A percentile compares a stretch with the other conserved stretches of the same genome.
Evolutionary conservation across 352 stramenopile species (phyloP).

Genomic region (Pythium chondricola): DNA sequence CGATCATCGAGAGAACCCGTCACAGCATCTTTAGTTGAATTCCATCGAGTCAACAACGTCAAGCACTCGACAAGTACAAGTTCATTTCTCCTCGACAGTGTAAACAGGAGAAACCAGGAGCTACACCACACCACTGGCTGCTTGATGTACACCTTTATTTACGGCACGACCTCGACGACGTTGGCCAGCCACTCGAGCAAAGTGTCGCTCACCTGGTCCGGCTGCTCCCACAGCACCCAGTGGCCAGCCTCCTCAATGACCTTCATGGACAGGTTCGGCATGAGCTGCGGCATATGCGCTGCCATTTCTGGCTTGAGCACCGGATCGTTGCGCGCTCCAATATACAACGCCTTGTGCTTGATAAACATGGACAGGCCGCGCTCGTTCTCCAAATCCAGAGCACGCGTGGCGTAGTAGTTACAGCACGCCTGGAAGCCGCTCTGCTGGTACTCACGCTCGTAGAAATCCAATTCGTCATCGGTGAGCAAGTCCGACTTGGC

Average conservation of each 20-base stretch:
- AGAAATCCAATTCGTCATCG: constrained; percentile 55
- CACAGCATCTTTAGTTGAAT: too few species aligned
- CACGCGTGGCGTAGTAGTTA: constrained; percentile 52
- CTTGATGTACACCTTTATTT: too few species aligned
- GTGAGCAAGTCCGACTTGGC: constrained; percentile 36
- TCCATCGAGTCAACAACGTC: too few species aligned
- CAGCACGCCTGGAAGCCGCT: constrained; percentile 51
- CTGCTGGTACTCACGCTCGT: constrained; percentile 46
- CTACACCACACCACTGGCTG: too few species aligned
- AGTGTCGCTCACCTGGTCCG: constrained; percentile 31
- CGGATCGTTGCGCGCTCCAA: constrained; percentile 43
- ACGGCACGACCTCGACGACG: too few species aligned
- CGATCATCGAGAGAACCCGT: too few species aligned
- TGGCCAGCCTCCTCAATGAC: constrained; percentile 46
- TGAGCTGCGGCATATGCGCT: constrained; percentile 39
- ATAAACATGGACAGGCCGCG: constrained; percentile 23
- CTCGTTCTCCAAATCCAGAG: constrained; percentile 54
- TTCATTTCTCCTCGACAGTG: too few species aligned
- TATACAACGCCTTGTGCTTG: constrained; percentile 48
- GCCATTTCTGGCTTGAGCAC: constrained; percentile 55
- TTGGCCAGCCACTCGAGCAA: constrained; percentile 35
- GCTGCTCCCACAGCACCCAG: constrained; percentile 60
- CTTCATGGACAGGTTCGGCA: constrained; percentile 45
- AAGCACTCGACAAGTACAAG: too few species aligned
- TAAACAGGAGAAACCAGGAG: too few species aligned